A percentile compares a stretch with the other conserved stretches of the same genome.
Evolutionary conservation across 495 filamentous ascomycete species (phyloP).

Genomic region (Penicillium silybi): DNA sequence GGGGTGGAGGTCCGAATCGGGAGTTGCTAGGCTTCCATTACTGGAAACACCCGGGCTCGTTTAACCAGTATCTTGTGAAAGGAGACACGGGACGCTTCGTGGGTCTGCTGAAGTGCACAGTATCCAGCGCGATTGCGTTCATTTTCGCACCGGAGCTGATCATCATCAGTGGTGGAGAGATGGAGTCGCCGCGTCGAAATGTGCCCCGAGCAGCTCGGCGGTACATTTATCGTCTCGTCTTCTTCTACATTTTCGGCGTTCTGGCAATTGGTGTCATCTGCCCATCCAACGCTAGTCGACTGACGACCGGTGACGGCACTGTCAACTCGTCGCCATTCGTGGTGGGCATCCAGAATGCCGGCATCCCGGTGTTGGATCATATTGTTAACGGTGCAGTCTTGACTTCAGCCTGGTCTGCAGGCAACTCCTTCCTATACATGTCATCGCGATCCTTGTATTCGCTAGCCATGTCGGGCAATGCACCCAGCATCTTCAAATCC

Average conservation of each 20-base stretch:
- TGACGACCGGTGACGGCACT: slow-evolving; percentile 49
- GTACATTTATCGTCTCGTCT: slow-evolving; percentile 79
- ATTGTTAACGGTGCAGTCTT: slow-evolving; percentile 78
- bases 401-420: slow-evolving; percentile 65
- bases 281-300: slow-evolving; percentile 44
- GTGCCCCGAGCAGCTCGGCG: slow-evolving; percentile 75
- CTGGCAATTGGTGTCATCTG: slow-evolving; percentile 57
- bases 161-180: slow-evolving; percentile 60
- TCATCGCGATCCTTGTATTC: slow-evolving; percentile 64
- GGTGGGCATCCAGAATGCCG: slow-evolving; percentile 56
- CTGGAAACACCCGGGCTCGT: slow-evolving; percentile 67
- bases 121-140: slow-evolving; percentile 52
- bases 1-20: slow-evolving; percentile 61
- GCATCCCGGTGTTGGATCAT: slow-evolving; percentile 61
- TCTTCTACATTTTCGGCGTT: slow-evolving; percentile 69
- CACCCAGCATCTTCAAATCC: slow-evolving; percentile 45
- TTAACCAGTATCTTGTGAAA: slow-evolving; percentile 40
- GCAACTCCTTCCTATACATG: slow-evolving; percentile 78
- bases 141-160: slow-evolving; percentile 55
- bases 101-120: slow-evolving; percentile 39
- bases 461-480: slow-evolving; percentile 50
- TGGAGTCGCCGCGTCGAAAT: slow-evolving; percentile 69
- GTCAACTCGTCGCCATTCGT: slow-evolving; percentile 58
- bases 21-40: slow-evolving; percentile 67
- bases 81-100: slow-evolving; percentile 42